Evolutionary conservation across 306 rosid genomes (phyloP), one percentile per base, ranked within the genome.

Genomic region (Prosopis cineraria): DNA sequence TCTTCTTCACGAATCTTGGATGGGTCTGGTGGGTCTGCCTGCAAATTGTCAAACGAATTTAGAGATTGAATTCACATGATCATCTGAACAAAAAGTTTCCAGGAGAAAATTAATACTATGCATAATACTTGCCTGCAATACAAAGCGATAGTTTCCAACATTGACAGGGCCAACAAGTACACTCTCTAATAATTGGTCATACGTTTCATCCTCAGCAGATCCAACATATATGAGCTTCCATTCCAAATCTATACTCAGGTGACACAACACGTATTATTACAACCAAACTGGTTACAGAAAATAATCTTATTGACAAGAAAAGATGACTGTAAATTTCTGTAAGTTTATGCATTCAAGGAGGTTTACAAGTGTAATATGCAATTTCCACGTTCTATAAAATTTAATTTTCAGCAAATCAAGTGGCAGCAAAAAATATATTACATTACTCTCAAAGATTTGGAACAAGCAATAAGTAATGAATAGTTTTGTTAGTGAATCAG

Each of bases 211-310:
- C 85, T 92, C 98, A 31, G 98, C 97, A 75, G 98, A 92, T 60
- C 98, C 98, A 40, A 95, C 98, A 31, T 95, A 95, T 52, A 81
- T 89, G 55, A 95, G 98, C 85, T 95, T 92, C 98, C 98, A 91
- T 78, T 95, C 98, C 89, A 92, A 85, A 85, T 95, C 93, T 95
- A 88, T 37, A 77, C 27, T 45, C 30, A 10, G 41, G 52, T 29
- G 63, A 70, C 27, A 7, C 41, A 79, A 34, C 30, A 74, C n/a
- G 16, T 50, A 68, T 44, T 44, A 41, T 60, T 37, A 79, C 37
- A 68, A 52, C 14, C 67, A 55, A 55, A 56, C 44, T 40, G 52
- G 17, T 10, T 40, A 20, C 33, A 62, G 72, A 8, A 41, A 52
- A 62, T 16, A 60, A 64, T 16, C 22, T n/a, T 20, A 22, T 3